Conservation (phyloP, 2,329 filamentous ascomycete species). For the Tolypocladium tropicale region DNA sequence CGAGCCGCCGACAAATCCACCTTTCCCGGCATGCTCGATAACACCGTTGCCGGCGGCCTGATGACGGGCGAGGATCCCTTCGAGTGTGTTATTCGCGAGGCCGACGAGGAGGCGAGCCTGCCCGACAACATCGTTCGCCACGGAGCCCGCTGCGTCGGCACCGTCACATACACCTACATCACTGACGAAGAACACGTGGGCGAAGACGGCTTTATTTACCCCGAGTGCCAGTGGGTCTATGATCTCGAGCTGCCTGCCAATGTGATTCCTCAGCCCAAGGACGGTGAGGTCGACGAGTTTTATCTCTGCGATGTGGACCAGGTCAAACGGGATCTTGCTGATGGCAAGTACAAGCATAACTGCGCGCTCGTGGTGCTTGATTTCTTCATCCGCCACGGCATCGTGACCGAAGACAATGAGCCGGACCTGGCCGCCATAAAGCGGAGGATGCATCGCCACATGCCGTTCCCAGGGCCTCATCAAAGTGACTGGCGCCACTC, state of each 20-base stretch:
- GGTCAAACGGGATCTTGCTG: constrained; percentile 56
- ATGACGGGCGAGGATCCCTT: constrained; percentile 71
- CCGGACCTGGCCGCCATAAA: constrained; percentile 67
- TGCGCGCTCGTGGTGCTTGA: constrained; percentile 77
- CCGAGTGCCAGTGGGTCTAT: constrained; percentile 86
- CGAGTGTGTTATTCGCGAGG: constrained; percentile 76
- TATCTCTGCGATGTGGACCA: constrained; percentile 68
- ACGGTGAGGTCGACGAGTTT: constrained; percentile 85
- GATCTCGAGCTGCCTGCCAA: constrained; percentile 67
- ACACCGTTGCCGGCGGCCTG: constrained; percentile 75
- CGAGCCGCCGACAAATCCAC: constrained; percentile 71
- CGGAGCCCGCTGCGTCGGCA: constrained; percentile 50
- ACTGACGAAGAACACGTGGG: constrained; percentile 67
- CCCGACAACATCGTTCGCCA: constrained; percentile 57
- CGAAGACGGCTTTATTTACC: constrained; percentile 73
- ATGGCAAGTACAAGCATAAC: constrained; percentile 84
- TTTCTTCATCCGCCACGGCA: constrained; percentile 79
- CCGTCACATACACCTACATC: constrained; percentile 77
- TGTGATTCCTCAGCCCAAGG: constrained; percentile 63
- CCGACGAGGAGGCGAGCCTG: constrained; percentile 79
- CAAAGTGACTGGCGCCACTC: constrained; percentile 21
- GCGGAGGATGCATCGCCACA: constrained; percentile 61
- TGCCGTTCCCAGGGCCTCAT: constrained; percentile 70
- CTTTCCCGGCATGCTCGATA: constrained; percentile 88
- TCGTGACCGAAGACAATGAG: constrained; percentile 72